These are phyloP conservation scores for Nevesoporus exiguus DNA, from an alignment of 768 basidiomycete genomes.

Conservation along the genomic window DNA sequence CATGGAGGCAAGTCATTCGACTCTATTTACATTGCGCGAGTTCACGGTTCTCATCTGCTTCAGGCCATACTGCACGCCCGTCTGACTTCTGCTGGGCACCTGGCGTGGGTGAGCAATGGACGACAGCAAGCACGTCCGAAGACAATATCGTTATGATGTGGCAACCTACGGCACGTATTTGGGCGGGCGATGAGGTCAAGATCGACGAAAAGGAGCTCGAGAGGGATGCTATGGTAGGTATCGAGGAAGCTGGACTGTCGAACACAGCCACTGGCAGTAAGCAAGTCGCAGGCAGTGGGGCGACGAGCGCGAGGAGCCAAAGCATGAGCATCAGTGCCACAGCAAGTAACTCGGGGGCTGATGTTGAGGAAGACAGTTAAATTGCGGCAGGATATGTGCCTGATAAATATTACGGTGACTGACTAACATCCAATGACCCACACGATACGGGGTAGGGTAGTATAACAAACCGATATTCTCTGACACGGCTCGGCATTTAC, in stretches of 20 bases:
- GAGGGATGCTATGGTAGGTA: slow-evolving; percentile 71
- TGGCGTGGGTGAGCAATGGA: slow-evolving; percentile 78
- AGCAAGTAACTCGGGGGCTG: slow-evolving; percentile 49
- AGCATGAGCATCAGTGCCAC: slow-evolving; percentile 61
- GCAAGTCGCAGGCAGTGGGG: slow-evolving; percentile 26
- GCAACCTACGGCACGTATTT: slow-evolving; percentile 94
- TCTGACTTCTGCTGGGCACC: slow-evolving; percentile 98
- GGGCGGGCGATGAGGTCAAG: slow-evolving; percentile 86
- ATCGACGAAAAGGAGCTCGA: slow-evolving; percentile 86
- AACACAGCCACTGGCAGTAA: slow-evolving; percentile 16
- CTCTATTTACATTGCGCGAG: not conserved
- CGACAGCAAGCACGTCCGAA: slow-evolving; percentile 83
- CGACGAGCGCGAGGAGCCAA: slow-evolving; percentile 47
- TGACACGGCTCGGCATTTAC: slow-evolving; percentile 30
- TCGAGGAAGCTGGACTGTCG: slow-evolving; percentile 43
- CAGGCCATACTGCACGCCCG: slow-evolving; percentile 84
- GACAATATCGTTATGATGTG: slow-evolving; percentile 97
- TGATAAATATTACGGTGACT: slow-evolving; percentile 12
- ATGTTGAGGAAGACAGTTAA: slow-evolving; percentile 36
- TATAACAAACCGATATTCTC: slow-evolving; percentile 1
- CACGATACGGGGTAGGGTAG: not conserved
- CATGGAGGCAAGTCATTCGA: slow-evolving; percentile 71
- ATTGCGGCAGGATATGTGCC: slow-evolving; percentile 6
- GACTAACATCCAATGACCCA: slow-evolving; percentile 6
- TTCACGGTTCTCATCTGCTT: slow-evolving; percentile 1